Conservation (phyloP, 1,284 basidiomycete genomes). For the Ganoderma meredithae region DNA sequence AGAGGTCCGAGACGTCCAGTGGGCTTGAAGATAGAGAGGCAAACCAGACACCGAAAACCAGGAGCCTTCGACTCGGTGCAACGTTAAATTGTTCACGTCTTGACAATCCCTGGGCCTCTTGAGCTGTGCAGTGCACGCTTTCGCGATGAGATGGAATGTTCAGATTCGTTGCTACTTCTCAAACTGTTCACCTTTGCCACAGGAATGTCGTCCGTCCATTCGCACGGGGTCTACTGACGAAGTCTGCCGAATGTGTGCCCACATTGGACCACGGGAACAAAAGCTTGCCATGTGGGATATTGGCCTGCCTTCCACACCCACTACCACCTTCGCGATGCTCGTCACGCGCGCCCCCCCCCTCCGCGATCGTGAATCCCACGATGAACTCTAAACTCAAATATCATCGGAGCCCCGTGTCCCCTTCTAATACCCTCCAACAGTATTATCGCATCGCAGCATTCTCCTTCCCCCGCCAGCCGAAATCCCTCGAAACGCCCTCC, state of each 20-base stretch:
- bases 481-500: background rate
- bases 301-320: background rate
- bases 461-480: background rate
- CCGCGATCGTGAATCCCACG: background rate
- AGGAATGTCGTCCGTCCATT: background rate
- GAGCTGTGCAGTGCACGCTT: too few species aligned
- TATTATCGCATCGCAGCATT: background rate
- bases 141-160: too few species aligned
- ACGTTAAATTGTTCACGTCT: too few species aligned
- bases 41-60: too few species aligned
- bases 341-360: background rate
- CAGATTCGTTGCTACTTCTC: too few species aligned
- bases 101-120: too few species aligned
- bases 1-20: too few species aligned
- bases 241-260: background rate
- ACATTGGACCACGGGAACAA: background rate
- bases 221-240: background rate
- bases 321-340: too few species aligned
- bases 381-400: background rate
- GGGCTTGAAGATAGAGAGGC: too few species aligned
- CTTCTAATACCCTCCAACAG: background rate
- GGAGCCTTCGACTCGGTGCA: too few species aligned
- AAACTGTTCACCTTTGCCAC: too few species aligned
- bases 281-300: background rate
- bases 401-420: background rate